phyloP scores from a whole-genome alignment of 2,329 filamentous ascomycete genomes.

The Trichoderma sp. region DNA sequence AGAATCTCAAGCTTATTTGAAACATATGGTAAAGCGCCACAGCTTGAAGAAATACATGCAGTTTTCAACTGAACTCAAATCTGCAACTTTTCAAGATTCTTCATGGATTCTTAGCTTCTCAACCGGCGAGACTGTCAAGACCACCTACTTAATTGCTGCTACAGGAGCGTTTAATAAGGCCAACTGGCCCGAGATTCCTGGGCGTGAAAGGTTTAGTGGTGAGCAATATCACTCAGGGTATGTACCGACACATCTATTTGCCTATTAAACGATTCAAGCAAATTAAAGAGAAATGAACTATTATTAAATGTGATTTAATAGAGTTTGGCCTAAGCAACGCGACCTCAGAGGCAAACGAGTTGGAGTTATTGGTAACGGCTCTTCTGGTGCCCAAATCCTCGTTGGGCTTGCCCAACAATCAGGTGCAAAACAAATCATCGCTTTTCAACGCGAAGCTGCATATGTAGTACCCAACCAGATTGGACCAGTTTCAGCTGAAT shows the following conservation, averaged over 20 bases:
- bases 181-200: neutral
- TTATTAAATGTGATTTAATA: neutral
- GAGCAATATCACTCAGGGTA: constrained; percentile 5
- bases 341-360: neutral
- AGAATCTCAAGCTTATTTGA: neutral
- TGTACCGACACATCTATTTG: neutral
- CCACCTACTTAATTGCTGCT: neutral
- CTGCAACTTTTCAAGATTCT: neutral
- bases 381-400: neutral
- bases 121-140: neutral
- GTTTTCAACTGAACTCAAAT: neutral
- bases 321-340: neutral
- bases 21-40: constrained; percentile 1
- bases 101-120: neutral
- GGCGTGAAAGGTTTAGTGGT: neutral
- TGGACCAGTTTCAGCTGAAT: neutral
- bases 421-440: neutral
- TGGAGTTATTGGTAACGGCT: constrained; percentile 1
- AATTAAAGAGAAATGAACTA: neutral
- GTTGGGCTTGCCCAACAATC: neutral
- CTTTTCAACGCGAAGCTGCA: neutral
- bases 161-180: neutral
- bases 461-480: neutral
- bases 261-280: too few species aligned
- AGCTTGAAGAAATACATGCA: neutral